Base-by-base conservation (phyloP, 768 basidiomycete species). In the Hypholoma fasciculare region DNA sequence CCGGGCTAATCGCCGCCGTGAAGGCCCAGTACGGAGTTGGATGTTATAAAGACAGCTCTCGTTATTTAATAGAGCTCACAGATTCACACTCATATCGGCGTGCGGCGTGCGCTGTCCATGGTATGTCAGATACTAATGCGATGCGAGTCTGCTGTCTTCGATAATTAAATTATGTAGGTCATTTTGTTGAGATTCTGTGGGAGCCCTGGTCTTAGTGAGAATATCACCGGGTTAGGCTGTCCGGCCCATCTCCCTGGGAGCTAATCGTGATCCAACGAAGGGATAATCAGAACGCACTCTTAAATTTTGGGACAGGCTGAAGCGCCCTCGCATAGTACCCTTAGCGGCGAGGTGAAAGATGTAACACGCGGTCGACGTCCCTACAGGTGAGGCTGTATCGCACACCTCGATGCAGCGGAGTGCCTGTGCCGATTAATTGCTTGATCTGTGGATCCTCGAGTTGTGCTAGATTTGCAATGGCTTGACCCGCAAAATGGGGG, bases 381-480 rank as follows among this genome's bases (percentile, higher is more conserved):
- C 94, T 80, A 69, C 91, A 96, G 1, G 95, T 96, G 67, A 96
- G 70, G 72, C 93, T 96, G 53, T 90, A 85, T 68, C 95, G 75
- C 39, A 79, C 79, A 16, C 75, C 74, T 59, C 95, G 80, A 61
- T 69, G 67, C 56, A 94, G 71, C 27, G 70, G 68, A 7, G 82
- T 83, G n/a, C 86, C 87, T 14, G 73, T 68, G 40, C 65, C 50
- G 49, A 88, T 69, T 9, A 73, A 71, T 42, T 72, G 70, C 52
- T 72, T 68, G 36, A 73, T 69, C 36, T 69, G 68, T 50, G 78
- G 65, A 36, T 75, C 78, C 20, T 67, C 73, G 38, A 96, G 68
- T 60, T 79, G 68, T 27, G 74, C 69, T 71, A 77, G 79, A 67
- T 96, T 96, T 30, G 82, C 85, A 17, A 94, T 74, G 50, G 37